phyloP scores from a whole-genome alignment of 2,329 filamentous ascomycete species.

The Xylariaceae sp. region DNA sequence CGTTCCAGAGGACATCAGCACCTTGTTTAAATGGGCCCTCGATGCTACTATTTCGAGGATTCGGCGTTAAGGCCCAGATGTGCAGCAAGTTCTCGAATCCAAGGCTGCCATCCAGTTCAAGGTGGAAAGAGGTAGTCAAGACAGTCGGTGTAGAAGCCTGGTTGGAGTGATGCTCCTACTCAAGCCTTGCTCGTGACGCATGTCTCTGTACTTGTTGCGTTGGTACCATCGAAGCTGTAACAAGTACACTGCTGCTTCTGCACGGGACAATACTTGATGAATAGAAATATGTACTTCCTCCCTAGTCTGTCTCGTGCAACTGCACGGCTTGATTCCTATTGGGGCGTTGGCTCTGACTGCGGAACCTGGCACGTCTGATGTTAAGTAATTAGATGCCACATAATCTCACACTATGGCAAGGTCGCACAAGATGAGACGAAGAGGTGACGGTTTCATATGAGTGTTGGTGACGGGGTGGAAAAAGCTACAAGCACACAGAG shows the following conservation, averaged over 20 bases:
- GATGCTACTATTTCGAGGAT: no score
- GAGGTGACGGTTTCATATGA: background rate
- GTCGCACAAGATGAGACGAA: constrained; percentile 4
- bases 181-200: background rate
- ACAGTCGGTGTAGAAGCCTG: background rate
- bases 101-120: no score
- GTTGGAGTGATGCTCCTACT: background rate
- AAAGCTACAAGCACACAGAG: background rate
- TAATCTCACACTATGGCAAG: background rate
- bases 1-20: no score
- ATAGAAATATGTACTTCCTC: no score
- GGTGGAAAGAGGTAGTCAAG: background rate
- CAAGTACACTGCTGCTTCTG: background rate
- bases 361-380: background rate
- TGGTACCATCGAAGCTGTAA: background rate
- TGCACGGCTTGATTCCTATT: background rate
- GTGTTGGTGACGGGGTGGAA: background rate
- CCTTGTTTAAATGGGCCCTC: no score
- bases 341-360: background rate
- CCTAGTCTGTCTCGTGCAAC: no score
- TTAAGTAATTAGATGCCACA: background rate
- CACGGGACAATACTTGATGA: background rate
- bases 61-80: no score
- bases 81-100: no score
- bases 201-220: background rate